Conservation (phyloP, 306 rosid genomes). For the Echinosophora koreensis region DNA sequence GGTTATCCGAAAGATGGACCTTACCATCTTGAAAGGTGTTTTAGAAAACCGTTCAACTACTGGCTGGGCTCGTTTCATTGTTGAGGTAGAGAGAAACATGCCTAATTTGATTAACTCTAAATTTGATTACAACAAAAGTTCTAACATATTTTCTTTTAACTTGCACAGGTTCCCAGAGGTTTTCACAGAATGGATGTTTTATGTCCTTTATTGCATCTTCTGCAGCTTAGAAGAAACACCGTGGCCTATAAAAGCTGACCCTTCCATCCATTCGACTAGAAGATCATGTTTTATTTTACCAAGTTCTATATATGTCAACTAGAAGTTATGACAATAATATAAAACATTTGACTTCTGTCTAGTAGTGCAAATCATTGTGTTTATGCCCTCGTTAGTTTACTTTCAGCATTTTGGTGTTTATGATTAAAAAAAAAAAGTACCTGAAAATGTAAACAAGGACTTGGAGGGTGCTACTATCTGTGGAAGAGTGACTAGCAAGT, state of each 20-base stretch:
- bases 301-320: not conserved
- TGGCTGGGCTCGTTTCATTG: conserved; percentile 78
- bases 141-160: conserved; percentile 2
- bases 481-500: conserved; percentile 12
- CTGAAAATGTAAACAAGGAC: conserved; percentile 25
- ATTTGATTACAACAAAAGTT: not conserved
- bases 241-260: conserved; percentile 57
- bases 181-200: conserved; percentile 89
- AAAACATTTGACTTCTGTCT: conserved; percentile 16
- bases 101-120: not conserved
- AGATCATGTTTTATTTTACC: not conserved
- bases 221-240: conserved; percentile 65
- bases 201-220: conserved; percentile 85
- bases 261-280: not conserved
- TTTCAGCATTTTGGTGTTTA: conserved; percentile 23
- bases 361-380: conserved; percentile 18
- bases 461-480: not conserved
- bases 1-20: conserved; percentile 63
- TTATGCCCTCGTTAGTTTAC: not conserved
- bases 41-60: conserved; percentile 61
- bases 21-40: conserved; percentile 78
- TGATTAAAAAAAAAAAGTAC: not conserved
- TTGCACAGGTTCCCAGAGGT: conserved; percentile 76
- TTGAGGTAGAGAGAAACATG: conserved; percentile 64
- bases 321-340: conserved; percentile 31